These are phyloP conservation scores for Aspergillus olivimuriae DNA, from an alignment of 495 filamentous ascomycete species.

Conservation along the genomic window DNA sequence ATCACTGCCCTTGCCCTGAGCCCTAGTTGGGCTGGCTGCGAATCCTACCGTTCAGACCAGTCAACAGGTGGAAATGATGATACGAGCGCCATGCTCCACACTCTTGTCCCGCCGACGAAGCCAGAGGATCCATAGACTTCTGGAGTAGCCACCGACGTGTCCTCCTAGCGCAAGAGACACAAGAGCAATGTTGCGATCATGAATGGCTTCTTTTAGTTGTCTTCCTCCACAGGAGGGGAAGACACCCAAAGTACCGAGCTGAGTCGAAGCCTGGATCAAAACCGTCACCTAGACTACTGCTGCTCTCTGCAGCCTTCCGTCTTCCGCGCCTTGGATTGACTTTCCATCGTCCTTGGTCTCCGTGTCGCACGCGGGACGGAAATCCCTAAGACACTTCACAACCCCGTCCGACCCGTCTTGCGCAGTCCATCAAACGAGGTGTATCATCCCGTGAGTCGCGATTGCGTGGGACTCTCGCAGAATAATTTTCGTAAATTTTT, in stretches of 20 bases:
- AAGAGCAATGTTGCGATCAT: neutral
- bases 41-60: neutral
- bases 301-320: constrained; percentile 6
- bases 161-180: no score
- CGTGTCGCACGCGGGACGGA: no score
- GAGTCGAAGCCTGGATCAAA: neutral
- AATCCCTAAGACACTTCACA: no score
- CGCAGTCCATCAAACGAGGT: no score
- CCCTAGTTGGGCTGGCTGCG: constrained; percentile 7
- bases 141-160: no score
- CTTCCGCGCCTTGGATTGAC: constrained; percentile 2
- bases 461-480: no score
- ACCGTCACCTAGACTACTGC: neutral
- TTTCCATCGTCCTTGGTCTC: neutral
- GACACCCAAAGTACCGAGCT: neutral
- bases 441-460: no score
- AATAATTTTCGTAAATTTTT: no score
- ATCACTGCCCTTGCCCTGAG: constrained; percentile 18
- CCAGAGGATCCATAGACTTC: no score
- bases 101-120: no score
- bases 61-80: neutral
- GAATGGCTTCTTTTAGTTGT: neutral
- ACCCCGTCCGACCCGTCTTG: no score
- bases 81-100: no score
- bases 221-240: neutral